Conservation (phyloP, 2,329 filamentous ascomycete genomes). For the Colletotrichum sp. region DNA sequence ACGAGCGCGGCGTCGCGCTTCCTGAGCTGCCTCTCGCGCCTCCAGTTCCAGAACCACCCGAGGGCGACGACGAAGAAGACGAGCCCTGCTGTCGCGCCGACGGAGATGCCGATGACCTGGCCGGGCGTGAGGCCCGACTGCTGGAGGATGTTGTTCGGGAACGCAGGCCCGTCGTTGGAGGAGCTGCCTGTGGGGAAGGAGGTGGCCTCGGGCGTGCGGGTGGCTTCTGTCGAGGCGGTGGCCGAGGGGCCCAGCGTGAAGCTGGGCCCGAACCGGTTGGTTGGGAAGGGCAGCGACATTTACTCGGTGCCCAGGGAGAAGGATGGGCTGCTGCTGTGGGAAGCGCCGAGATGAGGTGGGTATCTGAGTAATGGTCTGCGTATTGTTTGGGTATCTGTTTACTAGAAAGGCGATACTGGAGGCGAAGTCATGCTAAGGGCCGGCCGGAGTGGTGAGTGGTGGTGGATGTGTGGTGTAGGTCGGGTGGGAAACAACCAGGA, state of each 20-base stretch:
- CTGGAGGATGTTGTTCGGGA: constrained; percentile 18
- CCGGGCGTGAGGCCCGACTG: constrained; percentile 16
- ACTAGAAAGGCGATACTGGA: background rate
- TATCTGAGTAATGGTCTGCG: background rate
- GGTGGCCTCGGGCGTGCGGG: constrained; percentile 1
- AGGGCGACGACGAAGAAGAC: constrained; percentile 17
- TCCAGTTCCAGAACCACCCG: constrained; percentile 18
- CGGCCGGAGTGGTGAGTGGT: background rate
- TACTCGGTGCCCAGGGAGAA: background rate
- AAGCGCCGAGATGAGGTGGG: background rate
- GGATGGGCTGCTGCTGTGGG: background rate
- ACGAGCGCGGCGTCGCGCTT: constrained; percentile 1
- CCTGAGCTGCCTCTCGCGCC: background rate
- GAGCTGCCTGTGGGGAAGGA: background rate
- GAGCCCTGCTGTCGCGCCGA: constrained; percentile 12
- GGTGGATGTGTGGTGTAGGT: background rate
- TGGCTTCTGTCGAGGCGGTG: background rate
- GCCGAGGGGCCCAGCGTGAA: constrained; percentile 7
- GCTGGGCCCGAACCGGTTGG: constrained; percentile 14
- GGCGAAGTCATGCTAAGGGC: background rate
- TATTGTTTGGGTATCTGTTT: background rate
- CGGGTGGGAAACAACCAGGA: background rate
- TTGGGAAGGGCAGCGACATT: constrained; percentile 11
- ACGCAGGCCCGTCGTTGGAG: background rate
- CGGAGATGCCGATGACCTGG: constrained; percentile 17